phyloP scores from a whole-genome alignment of 2,329 filamentous ascomycete genomes.

The Colletotrichum sp. region DNA sequence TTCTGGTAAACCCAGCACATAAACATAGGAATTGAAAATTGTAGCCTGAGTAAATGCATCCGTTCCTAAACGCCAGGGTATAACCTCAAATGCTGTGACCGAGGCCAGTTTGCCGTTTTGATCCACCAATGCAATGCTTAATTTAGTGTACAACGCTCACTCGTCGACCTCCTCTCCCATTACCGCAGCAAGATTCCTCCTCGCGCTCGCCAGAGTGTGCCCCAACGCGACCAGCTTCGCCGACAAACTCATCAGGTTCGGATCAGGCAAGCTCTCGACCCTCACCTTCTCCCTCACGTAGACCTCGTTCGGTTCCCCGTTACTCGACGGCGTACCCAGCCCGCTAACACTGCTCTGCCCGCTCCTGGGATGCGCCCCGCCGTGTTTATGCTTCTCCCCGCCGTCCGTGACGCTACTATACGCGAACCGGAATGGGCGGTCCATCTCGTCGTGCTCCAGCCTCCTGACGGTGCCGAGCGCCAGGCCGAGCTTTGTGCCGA shows the following conservation, averaged over 20 bases:
- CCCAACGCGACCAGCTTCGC: constrained; percentile 83
- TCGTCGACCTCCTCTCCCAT: constrained; percentile 66
- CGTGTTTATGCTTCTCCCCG: constrained; percentile 21
- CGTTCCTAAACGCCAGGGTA: constrained; percentile 25
- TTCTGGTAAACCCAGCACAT: constrained; percentile 15
- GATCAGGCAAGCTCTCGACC: constrained; percentile 83
- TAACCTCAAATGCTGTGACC: constrained; percentile 9
- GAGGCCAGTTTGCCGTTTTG: neutral
- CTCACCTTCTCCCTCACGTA: constrained; percentile 88
- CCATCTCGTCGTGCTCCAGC: constrained; percentile 80
- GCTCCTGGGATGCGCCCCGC: constrained; percentile 1
- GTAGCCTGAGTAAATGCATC: neutral
- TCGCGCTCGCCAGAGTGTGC: constrained; percentile 72
- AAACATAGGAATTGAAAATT: constrained; percentile 18
- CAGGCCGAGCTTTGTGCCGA: constrained; percentile 71
- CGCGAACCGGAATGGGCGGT: constrained; percentile 73
- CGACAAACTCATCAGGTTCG: constrained; percentile 81
- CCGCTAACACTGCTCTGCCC: neutral
- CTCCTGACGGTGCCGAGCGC: constrained; percentile 70
- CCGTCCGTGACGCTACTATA: constrained; percentile 31
- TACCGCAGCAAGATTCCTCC: constrained; percentile 76
- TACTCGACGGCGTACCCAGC: constrained; percentile 10
- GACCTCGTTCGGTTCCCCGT: constrained; percentile 60
- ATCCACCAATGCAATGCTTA: neutral
- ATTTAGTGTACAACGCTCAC: neutral